Conservation (phyloP, 768 basidiomycete species). For the Tephrocybe sp. region DNA sequence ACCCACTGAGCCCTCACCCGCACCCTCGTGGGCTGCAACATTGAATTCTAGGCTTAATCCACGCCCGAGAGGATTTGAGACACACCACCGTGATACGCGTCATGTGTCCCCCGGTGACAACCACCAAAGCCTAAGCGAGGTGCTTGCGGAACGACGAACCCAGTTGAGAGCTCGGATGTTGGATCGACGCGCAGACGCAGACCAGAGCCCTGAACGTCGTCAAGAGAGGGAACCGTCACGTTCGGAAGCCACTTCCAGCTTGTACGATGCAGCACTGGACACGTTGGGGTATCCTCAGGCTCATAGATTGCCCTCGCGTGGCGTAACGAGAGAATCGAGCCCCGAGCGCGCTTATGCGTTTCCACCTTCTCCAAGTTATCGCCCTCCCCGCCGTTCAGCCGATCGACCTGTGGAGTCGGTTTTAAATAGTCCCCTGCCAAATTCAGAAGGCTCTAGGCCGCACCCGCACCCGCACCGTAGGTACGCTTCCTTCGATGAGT, state of each 20-base stretch:
- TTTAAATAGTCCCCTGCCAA: background rate
- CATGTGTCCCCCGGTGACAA: background rate
- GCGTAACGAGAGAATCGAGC: background rate
- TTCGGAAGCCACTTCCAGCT: background rate
- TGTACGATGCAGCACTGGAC: background rate
- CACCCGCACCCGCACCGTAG: too few relatives aligned
- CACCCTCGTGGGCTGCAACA: background rate
- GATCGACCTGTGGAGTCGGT: background rate
- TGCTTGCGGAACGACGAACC: constrained; percentile 7
- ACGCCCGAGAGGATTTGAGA: background rate
- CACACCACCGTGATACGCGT: background rate
- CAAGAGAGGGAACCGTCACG: background rate
- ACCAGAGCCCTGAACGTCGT: background rate
- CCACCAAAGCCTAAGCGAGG: background rate
- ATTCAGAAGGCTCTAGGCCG: too few relatives aligned
- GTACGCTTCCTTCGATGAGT: too few relatives aligned
- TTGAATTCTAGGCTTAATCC: background rate
- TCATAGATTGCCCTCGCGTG: background rate
- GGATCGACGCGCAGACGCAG: background rate
- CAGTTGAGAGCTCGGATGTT: background rate
- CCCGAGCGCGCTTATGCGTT: background rate
- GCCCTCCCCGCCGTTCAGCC: background rate
- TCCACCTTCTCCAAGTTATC: background rate
- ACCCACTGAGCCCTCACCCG: background rate
- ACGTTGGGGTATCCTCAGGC: background rate